A percentile compares a stretch with the other conserved stretches of the same genome.
These are phyloP conservation scores for Backusella parvicylindrica DNA, from an alignment of 192 early-diverging fungal species.

Conservation along the genomic window DNA sequence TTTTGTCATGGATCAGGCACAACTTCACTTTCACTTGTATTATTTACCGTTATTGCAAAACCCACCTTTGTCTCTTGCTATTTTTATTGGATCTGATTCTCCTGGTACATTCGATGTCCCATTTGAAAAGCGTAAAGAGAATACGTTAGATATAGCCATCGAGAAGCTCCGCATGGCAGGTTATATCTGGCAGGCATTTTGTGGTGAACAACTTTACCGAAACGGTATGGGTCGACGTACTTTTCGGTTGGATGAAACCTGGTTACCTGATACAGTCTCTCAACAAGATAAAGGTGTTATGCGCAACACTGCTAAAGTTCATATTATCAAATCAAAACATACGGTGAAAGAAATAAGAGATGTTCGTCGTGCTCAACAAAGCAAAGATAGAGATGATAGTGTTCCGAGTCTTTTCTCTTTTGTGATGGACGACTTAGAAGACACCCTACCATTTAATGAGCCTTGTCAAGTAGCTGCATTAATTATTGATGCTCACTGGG, in stretches of 20 bases:
- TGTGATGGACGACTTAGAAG: conserved; percentile 46
- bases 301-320: conserved; percentile 54
- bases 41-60: conserved; percentile 50
- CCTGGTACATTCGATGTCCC: conserved; percentile 57
- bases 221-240: conserved; percentile 67
- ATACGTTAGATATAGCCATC: conserved; percentile 47
- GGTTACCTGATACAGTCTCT: conserved; percentile 50
- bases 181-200: conserved; percentile 74
- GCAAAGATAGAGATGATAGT: conserved; percentile 24
- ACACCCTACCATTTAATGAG: conserved; percentile 36
- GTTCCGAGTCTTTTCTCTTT: conserved; percentile 46
- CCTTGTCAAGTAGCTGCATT: conserved; percentile 50
- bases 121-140: conserved; percentile 42
- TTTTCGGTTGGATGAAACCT: conserved; percentile 60
- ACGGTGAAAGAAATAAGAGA: conserved; percentile 55
- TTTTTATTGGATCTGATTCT: conserved; percentile 58
- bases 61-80: conserved; percentile 54
- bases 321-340: conserved; percentile 45
- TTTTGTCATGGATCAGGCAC: conserved; percentile 37
- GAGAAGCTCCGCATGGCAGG: conserved; percentile 57
- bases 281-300: conserved; percentile 32
- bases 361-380: conserved; percentile 56
- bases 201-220: conserved; percentile 65
- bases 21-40: conserved; percentile 39
- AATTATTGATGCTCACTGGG: conserved; percentile 60